Conservation (phyloP, 371 early-diverging fungal species). For the Phascolomyces articulosus region DNA sequence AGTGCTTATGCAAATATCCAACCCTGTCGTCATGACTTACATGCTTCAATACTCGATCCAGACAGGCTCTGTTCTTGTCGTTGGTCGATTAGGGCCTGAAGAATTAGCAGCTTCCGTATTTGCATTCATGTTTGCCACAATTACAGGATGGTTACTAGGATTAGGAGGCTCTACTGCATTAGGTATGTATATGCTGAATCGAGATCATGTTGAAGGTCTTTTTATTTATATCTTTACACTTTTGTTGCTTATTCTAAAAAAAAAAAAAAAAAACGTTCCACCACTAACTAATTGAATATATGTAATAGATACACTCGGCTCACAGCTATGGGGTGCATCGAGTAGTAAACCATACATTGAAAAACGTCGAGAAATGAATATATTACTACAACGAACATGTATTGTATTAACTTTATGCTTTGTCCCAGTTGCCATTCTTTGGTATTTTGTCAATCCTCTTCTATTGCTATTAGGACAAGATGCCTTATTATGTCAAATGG, state of each 20-base stretch:
- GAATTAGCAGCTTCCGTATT: constrained; percentile 82
- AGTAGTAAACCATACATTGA: constrained; percentile 40
- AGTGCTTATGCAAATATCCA: neutral
- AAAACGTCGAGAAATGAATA: constrained; percentile 64
- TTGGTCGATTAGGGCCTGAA: constrained; percentile 62
- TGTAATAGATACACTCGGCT: constrained; percentile 78
- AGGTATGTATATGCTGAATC: constrained; percentile 73
- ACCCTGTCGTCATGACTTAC: constrained; percentile 62
- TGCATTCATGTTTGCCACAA: constrained; percentile 78
- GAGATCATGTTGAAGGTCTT: too few species aligned
- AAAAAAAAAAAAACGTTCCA: neutral
- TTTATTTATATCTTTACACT: constrained; percentile 52
- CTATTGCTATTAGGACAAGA: constrained; percentile 10
- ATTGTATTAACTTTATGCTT: constrained; percentile 75
- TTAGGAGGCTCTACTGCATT: constrained; percentile 75
- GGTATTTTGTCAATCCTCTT: constrained; percentile 38
- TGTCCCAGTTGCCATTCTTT: constrained; percentile 59
- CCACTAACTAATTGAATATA: neutral
- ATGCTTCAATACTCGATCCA: constrained; percentile 67
- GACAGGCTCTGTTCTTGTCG: constrained; percentile 58
- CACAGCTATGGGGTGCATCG: constrained; percentile 79
- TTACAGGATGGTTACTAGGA: constrained; percentile 79
- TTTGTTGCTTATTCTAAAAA: neutral
- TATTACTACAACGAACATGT: constrained; percentile 83
- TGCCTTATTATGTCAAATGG: constrained; percentile 18